phyloP scores from a whole-genome alignment of 139 green algal genomes.

The Astrephomene gubernaculifera region DNA sequence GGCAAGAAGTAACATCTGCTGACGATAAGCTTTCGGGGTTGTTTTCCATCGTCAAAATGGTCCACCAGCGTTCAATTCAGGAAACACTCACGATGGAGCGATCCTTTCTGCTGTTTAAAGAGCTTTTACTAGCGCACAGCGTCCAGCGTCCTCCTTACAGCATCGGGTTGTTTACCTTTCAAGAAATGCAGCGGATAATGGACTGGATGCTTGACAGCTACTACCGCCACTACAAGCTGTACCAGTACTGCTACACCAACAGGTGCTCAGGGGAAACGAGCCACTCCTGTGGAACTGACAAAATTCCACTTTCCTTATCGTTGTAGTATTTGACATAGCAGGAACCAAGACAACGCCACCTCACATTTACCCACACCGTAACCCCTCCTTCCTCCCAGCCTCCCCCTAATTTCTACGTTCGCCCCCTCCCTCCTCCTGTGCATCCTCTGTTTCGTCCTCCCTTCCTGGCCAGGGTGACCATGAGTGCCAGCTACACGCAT shows the following conservation, averaged over 20 bases:
- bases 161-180: constrained; percentile 70
- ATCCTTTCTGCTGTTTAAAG: constrained; percentile 61
- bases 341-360: no score
- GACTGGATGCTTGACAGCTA: constrained; percentile 75
- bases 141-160: constrained; percentile 79
- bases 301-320: no score
- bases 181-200: constrained; percentile 63
- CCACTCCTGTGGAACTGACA: no score
- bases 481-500: constrained; percentile 62
- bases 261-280: no score
- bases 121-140: constrained; percentile 65
- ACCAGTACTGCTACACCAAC: constrained; percentile 77
- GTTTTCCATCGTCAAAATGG: constrained; percentile 70
- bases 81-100: constrained; percentile 62
- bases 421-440: no score
- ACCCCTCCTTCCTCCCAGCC: no score
- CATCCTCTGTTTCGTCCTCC: no score
- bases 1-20: constrained; percentile 47
- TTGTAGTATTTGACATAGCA: no score
- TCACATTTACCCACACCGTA: no score
- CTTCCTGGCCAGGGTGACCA: constrained; percentile 58
- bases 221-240: constrained; percentile 84
- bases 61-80: constrained; percentile 49
- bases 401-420: no score
- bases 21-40: constrained; percentile 72